Evolutionary conservation across 1,284 basidiomycete genomes (phyloP), one percentile per base, ranked within the genome.

Genomic region (Porodaedalea pini): DNA sequence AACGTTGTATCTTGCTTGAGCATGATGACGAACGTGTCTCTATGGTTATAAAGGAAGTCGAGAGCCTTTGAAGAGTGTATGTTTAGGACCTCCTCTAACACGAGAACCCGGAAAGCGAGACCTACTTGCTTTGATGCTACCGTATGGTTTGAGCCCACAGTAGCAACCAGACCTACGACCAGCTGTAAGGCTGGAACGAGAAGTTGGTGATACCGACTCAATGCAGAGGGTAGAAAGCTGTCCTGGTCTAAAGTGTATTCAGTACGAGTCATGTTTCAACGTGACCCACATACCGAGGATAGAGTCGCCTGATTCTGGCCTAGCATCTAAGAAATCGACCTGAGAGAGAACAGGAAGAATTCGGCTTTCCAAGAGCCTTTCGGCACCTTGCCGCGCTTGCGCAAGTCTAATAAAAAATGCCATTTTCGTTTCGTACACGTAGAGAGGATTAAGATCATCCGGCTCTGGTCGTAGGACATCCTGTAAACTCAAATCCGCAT

Each of bases 341-440:
- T 90, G 86, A 0, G 89, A 83, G 27, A 98, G 73, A n/a, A 86
- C 79, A 19, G 87, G 79, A 19, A 98, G 78, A 2, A 95, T 66
- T 53, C 90, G 87, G 2, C 86, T 82, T 60, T 95, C 93, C 6
- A 98, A 71, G 25, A 98, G 73, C 51, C 87, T 82, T 67, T 97
- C 94, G 0, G 94, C 92, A 2, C 95, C 95, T 61, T 80, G 75
- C 47, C 90, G 78, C 0, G 83, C 89, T 66, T 93, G 86, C 0
- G 92, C 86, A 72, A 98, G 83, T 29, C 92, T 83, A 27, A 89
- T 83, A 56, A 98, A 83, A 62, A 97, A 78, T 0, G 92, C 89
- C 80, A 97, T 86, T 72, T 95, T 94, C 13, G 94, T 84, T 70
- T 98, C 96, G 67, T 96, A 98, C 13, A 98, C 92, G 72, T 97